Base-by-base conservation (phyloP, 345 rosid species). In the Gynandropsis gynandra region DNA sequence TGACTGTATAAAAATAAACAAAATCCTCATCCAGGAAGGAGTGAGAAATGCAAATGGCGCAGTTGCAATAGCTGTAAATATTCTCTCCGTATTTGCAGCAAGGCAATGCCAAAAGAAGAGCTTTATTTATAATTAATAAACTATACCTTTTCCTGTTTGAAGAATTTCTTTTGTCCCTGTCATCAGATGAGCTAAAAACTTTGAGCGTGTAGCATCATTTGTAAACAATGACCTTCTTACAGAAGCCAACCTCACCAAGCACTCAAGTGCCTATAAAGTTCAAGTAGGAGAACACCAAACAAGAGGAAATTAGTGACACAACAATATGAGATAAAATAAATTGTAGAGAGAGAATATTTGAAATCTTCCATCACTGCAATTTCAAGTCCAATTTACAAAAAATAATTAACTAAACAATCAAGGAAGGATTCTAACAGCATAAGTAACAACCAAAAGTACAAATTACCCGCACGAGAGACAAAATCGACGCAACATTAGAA, bases 191-290 rank as follows among this genome's bases (percentile, higher is more conserved):
- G 85, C 99, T 77, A 93, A 63, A 47, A 93, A 93, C 67, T 69
- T 83, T 20, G 97, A 78, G 44, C 97, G 97, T 47, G 97, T 73
- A 40, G 72, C 79, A 49, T 93, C 99, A 64, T 76, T 88, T 39
- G 87, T 71, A 74, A 88, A 93, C 69, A 93, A 70, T 67, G 99
- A 83, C 33, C 95, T 90, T 11, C 97, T 76, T 13, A 88, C 94
- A 55, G 99, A 93, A 47, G 99, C 97, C 42, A 93, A 72, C 51
- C 99, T 84, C 51, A 93, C 99, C 83, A 93, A 78, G 77, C 99
- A 88, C 73, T 93, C 99, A 71, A 93, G 67, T 46, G 99, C 99
- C 99, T 93, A 59, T 38, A n/a, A 64, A 64, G 45, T 42, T 65
- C 42, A 44, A 49, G 38, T 57, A 57, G 24, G 45, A 56, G 43